Percentiles rank a stretch among this genome's conserved stretches.
Conservation (phyloP, 345 rosid species). For the Draba incana region DNA sequence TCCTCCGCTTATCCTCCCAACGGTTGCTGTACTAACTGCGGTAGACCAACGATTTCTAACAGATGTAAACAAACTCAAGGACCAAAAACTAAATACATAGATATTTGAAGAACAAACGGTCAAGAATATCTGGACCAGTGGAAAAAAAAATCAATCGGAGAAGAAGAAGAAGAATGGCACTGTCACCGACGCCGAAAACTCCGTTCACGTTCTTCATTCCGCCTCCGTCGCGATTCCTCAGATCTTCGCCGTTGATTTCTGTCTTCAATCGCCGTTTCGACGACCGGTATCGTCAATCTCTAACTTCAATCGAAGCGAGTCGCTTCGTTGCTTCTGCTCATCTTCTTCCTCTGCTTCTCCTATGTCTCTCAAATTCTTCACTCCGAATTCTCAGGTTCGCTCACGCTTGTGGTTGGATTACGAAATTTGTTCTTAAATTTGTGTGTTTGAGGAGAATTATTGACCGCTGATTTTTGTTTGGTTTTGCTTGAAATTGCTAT, state of each 20-base stretch:
- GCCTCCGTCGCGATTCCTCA: conserved; percentile 29
- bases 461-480: conserved; percentile 24
- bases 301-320: conserved; percentile 24
- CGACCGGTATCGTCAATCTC: conserved; percentile 32
- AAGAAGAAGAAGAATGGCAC: conserved; percentile 31
- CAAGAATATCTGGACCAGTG: not conserved
- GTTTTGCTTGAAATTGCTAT: conserved; percentile 40
- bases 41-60: too few relatives aligned
- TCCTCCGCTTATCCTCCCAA: too few relatives aligned
- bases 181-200: conserved; percentile 17
- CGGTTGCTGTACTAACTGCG: too few relatives aligned
- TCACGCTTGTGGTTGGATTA: too few relatives aligned
- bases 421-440: not conserved
- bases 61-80: conserved; percentile 1
- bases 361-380: conserved; percentile 56
- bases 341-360: conserved; percentile 43
- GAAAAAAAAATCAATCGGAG: not conserved
- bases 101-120: conserved; percentile 35
- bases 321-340: conserved; percentile 45
- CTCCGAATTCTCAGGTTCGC: conserved; percentile 55
- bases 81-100: conserved; percentile 15
- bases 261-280: conserved; percentile 14
- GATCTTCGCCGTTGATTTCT: conserved; percentile 18
- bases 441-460: conserved; percentile 13
- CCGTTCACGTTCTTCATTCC: conserved; percentile 33